Conservation (phyloP, 805 yeast genomes). For the Candida gorgasii region DNA sequence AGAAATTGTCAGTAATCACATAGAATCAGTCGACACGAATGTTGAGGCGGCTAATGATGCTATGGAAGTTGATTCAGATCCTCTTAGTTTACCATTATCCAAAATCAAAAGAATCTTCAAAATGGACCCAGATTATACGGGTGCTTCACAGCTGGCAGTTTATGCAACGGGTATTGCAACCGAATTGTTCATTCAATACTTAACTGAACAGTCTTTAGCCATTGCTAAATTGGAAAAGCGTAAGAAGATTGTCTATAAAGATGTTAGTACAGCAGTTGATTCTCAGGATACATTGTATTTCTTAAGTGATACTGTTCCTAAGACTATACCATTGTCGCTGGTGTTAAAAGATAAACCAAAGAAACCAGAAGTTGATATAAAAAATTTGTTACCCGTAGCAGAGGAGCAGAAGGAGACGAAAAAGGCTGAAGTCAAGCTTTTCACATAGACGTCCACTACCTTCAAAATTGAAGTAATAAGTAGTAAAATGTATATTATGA, state of each 20-base stretch:
- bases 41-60: slow-evolving; percentile 12
- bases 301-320: slow-evolving; percentile 67
- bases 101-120: slow-evolving; percentile 72
- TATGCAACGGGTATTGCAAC: slow-evolving; percentile 77
- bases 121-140: slow-evolving; percentile 70
- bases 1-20: slow-evolving; percentile 3
- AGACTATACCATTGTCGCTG: slow-evolving; percentile 51
- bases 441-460: background rate
- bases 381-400: slow-evolving; percentile 11
- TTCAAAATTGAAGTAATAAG: too few relatives aligned
- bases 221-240: slow-evolving; percentile 65
- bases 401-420: background rate
- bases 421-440: slow-evolving; percentile 3
- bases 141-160: slow-evolving; percentile 71
- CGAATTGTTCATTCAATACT: slow-evolving; percentile 67
- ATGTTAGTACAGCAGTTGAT: slow-evolving; percentile 64
- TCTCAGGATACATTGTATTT: slow-evolving; percentile 62
- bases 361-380: slow-evolving; percentile 12
- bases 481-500: background rate
- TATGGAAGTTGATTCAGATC: slow-evolving; percentile 23
- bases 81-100: slow-evolving; percentile 57
- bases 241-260: slow-evolving; percentile 69
- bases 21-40: slow-evolving; percentile 9
- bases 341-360: slow-evolving; percentile 29
- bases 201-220: slow-evolving; percentile 69